Conservation (phyloP, 805 yeast species). For the Saccharomycopsis sp. region DNA sequence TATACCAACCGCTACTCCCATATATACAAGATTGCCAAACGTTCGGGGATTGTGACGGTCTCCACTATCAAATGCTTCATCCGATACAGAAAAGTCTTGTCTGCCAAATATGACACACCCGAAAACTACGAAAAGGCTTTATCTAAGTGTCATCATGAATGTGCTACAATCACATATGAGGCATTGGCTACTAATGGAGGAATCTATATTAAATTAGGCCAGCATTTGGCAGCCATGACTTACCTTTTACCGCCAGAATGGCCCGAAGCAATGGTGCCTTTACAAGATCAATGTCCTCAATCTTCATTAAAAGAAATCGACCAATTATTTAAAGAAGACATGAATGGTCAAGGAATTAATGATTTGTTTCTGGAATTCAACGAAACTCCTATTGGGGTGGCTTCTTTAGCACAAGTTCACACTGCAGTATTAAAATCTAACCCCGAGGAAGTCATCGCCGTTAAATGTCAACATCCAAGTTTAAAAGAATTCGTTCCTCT, state of each 20-base stretch:
- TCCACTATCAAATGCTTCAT: constrained; percentile 70
- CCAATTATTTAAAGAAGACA: constrained; percentile 56
- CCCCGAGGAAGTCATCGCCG: constrained; percentile 78
- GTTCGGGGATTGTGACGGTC: constrained; percentile 51
- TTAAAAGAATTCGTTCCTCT: constrained; percentile 81
- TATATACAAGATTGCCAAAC: constrained; percentile 28
- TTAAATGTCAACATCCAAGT: constrained; percentile 89
- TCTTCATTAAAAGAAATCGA: constrained; percentile 62
- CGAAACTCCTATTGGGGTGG: constrained; percentile 80
- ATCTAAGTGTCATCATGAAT: constrained; percentile 54
- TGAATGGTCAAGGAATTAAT: constrained; percentile 40
- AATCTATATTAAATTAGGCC: constrained; percentile 87
- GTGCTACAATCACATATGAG: constrained; percentile 67
- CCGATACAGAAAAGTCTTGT: constrained; percentile 51
- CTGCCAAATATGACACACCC: constrained; percentile 29
- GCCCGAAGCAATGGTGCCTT: constrained; percentile 89
- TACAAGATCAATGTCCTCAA: constrained; percentile 84
- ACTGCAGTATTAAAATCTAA: constrained; percentile 47
- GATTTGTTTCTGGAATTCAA: constrained; percentile 63
- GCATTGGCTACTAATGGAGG: constrained; percentile 89
- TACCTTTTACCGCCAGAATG: constrained; percentile 87
- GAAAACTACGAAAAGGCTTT: constrained; percentile 24
- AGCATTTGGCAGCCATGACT: constrained; percentile 86
- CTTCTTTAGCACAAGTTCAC: constrained; percentile 95
- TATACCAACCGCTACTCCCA: too few relatives aligned